Evolutionary conservation across 2,329 filamentous ascomycete genomes (phyloP).

Genomic region (Pseudomassariella vexata): DNA sequence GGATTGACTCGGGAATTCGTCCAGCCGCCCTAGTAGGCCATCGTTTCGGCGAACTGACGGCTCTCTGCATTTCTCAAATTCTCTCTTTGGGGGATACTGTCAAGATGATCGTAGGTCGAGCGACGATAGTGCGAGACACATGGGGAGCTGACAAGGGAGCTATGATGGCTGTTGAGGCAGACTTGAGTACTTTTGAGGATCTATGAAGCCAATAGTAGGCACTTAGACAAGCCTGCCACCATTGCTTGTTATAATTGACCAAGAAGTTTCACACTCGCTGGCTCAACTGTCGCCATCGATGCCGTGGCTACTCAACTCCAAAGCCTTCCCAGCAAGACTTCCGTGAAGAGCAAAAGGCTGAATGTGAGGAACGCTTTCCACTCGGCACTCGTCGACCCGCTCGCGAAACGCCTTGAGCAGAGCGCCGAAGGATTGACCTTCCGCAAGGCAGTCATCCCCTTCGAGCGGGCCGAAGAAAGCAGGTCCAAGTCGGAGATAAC

Average conservation of each 20-base stretch:
- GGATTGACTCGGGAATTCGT: slow-evolving; percentile 32
- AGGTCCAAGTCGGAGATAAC: slow-evolving; percentile 4
- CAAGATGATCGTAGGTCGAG: slow-evolving; percentile 21
- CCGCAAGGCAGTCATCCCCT: slow-evolving; percentile 13
- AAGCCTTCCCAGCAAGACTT: slow-evolving; percentile 13
- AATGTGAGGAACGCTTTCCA: slow-evolving; percentile 16
- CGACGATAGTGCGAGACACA: slow-evolving; percentile 20
- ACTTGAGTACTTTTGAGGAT: slow-evolving; percentile 16
- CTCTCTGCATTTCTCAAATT: slow-evolving; percentile 26
- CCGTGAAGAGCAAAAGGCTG: slow-evolving; percentile 17
- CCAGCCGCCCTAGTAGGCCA: slow-evolving; percentile 28
- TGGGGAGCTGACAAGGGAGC: slow-evolving; percentile 30
- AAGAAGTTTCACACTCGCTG: slow-evolving; percentile 23
- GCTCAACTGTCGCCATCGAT: slow-evolving; percentile 18
- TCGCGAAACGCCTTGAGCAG: slow-evolving; percentile 18
- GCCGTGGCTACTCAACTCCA: slow-evolving; percentile 8
- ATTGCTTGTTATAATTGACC: slow-evolving; percentile 43
- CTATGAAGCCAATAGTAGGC: slow-evolving; percentile 8
- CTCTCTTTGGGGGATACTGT: slow-evolving; percentile 26
- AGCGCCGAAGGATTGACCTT: slow-evolving; percentile 14
- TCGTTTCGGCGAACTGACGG: slow-evolving; percentile 35
- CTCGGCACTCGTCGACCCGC: slow-evolving; percentile 22
- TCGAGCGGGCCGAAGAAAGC: slow-evolving; percentile 16
- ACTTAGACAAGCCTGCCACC: slow-evolving; percentile 2
- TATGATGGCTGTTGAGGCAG: slow-evolving; percentile 33